Evolutionary conservation across 2,329 filamentous ascomycete genomes (phyloP), one percentile per base, ranked within the genome.

Genomic region (Epichloe hybrida): DNA sequence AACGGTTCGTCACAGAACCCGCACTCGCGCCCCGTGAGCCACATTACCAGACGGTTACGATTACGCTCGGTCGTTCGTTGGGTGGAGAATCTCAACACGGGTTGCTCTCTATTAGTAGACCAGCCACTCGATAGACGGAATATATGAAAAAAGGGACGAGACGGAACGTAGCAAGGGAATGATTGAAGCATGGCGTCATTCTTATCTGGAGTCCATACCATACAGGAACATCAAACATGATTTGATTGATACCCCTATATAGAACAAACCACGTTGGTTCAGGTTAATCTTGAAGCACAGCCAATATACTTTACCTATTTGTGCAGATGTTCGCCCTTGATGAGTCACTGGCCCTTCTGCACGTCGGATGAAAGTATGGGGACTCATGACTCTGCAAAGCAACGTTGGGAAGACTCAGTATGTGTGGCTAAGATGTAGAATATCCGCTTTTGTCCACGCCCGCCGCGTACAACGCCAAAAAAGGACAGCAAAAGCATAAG

Each of bases 221-320:
- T 46, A 46, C 44, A 35, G 44, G 31, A 35, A 37, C n/a, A 41
- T 41, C 39, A 21, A 46, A 46, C 44, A 46, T 46, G 31, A 46
- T 36, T 36, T 35, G 20, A 31, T 49, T 43, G 48, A 49, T 49
- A 50, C 48, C 48, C 48, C 41, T 15, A 23, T 8, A 38, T 38
- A 44, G 34, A 49, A 42, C 20, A 42, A 23, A 36, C 5, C 38
- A 3, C 15, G 34, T 46, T 37, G 11, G 31, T 6, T 17, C 21
- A 37, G 36, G 23, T 15, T 23, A 2, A 8, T 39, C 15, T 31
- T 27, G 27, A 13, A 47, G 36, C 36, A 47, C 12, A 47, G 12
- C n/a, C 35, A 23, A 47, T 17, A 23, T 27, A 23, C 40, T 42
- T 20, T 17, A n/a, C 3, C 27, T 35, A 20, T 17, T 11, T 41